Evolutionary conservation across 305 asterid species (phyloP).

Genomic region (Solanum hybrid): DNA sequence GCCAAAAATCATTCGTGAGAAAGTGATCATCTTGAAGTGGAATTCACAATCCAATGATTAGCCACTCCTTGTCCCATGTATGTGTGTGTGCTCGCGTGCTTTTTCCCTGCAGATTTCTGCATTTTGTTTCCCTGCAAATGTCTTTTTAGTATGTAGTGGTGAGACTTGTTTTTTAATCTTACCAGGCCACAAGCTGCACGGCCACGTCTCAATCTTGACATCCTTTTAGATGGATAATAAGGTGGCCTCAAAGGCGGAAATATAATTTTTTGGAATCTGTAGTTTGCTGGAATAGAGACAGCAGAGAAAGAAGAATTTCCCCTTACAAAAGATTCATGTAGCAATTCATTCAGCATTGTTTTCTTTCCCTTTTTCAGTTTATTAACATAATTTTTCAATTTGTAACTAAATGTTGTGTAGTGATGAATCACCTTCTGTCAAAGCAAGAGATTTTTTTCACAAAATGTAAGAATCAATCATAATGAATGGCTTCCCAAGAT

Average conservation of each 20-base stretch:
- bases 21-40: slow-evolving; percentile 33
- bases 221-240: not conserved
- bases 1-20: slow-evolving; percentile 83
- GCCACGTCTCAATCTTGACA: not conserved
- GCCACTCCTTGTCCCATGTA: slow-evolving; percentile 15
- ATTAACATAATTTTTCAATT: slow-evolving; percentile 33
- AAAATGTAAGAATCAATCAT: slow-evolving; percentile 18
- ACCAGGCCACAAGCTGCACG: not conserved
- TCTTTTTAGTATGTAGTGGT: not conserved
- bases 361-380: slow-evolving; percentile 10
- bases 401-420: slow-evolving; percentile 33
- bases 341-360: slow-evolving; percentile 30
- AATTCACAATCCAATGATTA: slow-evolving; percentile 21
- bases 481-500: not conserved
- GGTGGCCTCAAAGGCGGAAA: not conserved
- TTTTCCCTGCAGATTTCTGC: not conserved
- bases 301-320: slow-evolving; percentile 1
- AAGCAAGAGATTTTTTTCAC: slow-evolving; percentile 12
- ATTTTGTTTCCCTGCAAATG: not conserved
- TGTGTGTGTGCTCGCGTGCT: not conserved
- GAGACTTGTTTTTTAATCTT: not conserved
- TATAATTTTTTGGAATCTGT: slow-evolving; percentile 18
- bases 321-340: slow-evolving; percentile 23
- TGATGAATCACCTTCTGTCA: slow-evolving; percentile 10
- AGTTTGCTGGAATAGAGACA: slow-evolving; percentile 9